Conservation (phyloP, 2,329 filamentous ascomycete species). For the Diaporthe velutina region DNA sequence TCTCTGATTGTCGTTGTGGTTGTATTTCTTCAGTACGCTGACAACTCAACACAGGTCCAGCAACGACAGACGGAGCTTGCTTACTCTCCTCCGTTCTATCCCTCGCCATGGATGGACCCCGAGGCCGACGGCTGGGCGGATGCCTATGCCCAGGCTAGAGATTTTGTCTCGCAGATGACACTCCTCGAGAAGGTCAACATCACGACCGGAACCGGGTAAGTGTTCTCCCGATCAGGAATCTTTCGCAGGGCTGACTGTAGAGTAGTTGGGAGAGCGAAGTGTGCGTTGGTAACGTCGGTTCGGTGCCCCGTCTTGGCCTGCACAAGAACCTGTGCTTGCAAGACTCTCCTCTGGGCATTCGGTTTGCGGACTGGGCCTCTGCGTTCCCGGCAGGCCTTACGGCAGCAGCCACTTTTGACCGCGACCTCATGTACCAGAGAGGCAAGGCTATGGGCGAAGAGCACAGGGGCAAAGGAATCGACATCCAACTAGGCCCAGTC, state of each 20-base stretch:
- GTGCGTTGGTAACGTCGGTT: constrained; percentile 83
- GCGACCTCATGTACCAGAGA: constrained; percentile 76
- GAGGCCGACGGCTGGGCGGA: constrained; percentile 78
- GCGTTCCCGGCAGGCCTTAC: constrained; percentile 85
- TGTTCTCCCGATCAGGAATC: constrained; percentile 34
- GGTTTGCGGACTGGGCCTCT: constrained; percentile 82
- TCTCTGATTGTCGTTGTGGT: background rate
- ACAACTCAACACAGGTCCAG: constrained; percentile 44
- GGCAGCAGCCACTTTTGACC: constrained; percentile 86
- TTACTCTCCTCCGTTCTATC: constrained; percentile 75
- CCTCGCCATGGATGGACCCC: constrained; percentile 88
- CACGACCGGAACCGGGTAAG: constrained; percentile 88
- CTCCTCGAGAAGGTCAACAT: constrained; percentile 93
- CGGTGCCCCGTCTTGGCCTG: constrained; percentile 78
- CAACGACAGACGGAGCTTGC: constrained; percentile 48
- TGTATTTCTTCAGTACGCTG: constrained; percentile 28
- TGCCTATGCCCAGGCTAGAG: constrained; percentile 81
- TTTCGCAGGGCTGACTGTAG: background rate
- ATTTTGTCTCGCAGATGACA: constrained; percentile 86
- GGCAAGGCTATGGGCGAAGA: constrained; percentile 81
- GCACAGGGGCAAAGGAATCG: constrained; percentile 79
- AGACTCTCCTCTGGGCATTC: constrained; percentile 85
- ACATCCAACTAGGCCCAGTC: constrained; percentile 80
- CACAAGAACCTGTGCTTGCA: constrained; percentile 82
- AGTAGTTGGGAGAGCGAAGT: constrained; percentile 74